These are phyloP conservation scores for Gremmenia infestans DNA, from an alignment of 2,329 filamentous ascomycete species.

Conservation along the genomic window DNA sequence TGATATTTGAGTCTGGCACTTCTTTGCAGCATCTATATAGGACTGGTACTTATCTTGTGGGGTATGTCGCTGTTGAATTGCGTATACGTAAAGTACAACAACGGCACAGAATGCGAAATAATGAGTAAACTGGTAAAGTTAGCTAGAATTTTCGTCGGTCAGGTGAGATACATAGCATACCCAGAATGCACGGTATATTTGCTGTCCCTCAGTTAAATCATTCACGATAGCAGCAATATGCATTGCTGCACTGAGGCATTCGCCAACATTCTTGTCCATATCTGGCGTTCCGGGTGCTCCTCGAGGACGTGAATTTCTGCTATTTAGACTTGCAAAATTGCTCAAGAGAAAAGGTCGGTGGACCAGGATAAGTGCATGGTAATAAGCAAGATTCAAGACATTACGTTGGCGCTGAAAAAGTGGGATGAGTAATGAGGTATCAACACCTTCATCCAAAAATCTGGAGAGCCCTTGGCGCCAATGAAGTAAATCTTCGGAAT, in stretches of 20 bases:
- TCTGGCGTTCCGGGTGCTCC: constrained; percentile 6
- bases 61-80: constrained; percentile 35
- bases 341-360: constrained; percentile 32
- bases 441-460: constrained; percentile 39
- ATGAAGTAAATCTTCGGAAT: constrained; percentile 37
- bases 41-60: constrained; percentile 26
- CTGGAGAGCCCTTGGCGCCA: constrained; percentile 43
- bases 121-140: constrained; percentile 31
- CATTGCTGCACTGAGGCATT: constrained; percentile 38
- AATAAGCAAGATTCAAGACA: constrained; percentile 33
- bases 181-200: constrained; percentile 40
- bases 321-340: constrained; percentile 26
- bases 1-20: constrained; percentile 38
- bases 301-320: constrained; percentile 3
- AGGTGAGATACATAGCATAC: constrained; percentile 20
- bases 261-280: constrained; percentile 27
- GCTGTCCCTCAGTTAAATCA: constrained; percentile 32
- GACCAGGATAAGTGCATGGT: constrained; percentile 32
- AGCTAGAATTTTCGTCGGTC: neutral
- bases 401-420: constrained; percentile 42
- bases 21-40: constrained; percentile 35
- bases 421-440: constrained; percentile 40
- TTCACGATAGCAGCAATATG: constrained; percentile 36
- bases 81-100: constrained; percentile 41
- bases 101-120: constrained; percentile 43